phyloP scores from a whole-genome alignment of 371 early-diverging fungal genomes.

The Basidiobolus meristosporus region DNA sequence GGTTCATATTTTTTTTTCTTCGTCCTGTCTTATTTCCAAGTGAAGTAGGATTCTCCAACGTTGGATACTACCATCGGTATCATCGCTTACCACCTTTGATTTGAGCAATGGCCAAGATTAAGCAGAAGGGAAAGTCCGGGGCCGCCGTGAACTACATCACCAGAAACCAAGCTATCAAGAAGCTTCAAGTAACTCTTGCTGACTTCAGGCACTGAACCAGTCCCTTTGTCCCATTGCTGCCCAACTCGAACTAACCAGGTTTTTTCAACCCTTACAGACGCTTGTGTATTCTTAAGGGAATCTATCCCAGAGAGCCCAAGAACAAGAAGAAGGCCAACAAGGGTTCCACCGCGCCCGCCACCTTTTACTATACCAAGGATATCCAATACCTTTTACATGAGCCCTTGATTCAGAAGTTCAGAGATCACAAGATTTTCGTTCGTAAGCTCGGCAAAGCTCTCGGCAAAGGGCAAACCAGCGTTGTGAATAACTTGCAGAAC shows the following conservation, averaged over 20 bases:
- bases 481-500: constrained; percentile 52
- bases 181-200: constrained; percentile 82
- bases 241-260: not conserved
- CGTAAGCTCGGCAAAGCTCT: constrained; percentile 70
- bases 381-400: constrained; percentile 87
- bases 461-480: constrained; percentile 53
- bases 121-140: constrained; percentile 80
- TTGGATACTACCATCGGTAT: no score
- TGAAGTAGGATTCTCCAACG: no score
- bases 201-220: constrained; percentile 58
- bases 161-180: constrained; percentile 77
- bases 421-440: constrained; percentile 75
- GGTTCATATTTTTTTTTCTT: no score
- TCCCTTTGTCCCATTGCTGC: not conserved
- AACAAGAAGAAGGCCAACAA: constrained; percentile 86
- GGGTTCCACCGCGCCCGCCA: constrained; percentile 74
- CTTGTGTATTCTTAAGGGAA: constrained; percentile 93
- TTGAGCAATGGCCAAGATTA: constrained; percentile 43
- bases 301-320: constrained; percentile 91
- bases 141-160: constrained; percentile 81
- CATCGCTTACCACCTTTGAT: no score
- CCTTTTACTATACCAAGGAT: constrained; percentile 89
- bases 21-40: no score
- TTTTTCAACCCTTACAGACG: constrained; percentile 29
- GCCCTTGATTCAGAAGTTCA: constrained; percentile 72